Evolutionary conservation across 2,329 filamentous ascomycete species (phyloP), one percentile per base, ranked within the genome.

Genomic region (Lasiodiplodia theobromae): DNA sequence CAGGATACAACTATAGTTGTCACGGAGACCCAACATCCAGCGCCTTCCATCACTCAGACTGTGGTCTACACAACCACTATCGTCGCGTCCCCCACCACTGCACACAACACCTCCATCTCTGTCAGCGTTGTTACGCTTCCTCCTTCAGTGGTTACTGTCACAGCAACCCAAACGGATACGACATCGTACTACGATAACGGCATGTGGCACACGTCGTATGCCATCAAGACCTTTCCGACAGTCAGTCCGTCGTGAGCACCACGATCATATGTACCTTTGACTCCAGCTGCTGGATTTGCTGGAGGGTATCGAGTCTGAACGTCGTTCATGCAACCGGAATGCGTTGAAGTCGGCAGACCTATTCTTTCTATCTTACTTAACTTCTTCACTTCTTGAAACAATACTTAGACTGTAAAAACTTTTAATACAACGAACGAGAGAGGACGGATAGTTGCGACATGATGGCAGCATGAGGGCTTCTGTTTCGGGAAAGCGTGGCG

Each of bases 161-260:
- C 77, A 2, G 70, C 72, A 28, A 69, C 72, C n/a, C 57, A 60
- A 11, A 70, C 71, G 8, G 73, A 68, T 10, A 73, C 78, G 10
- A 79, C 77, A 2, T 71, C 77, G 40, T 83, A 80, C 74, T 83
- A 83, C 68, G 82, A 83, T 68, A 73, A 81, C 64, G 82, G 82
- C n/a, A 71, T 80, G 72, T 83, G 81, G 81, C 81, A 83, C 69
- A 83, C 82, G 6, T 74, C 69, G 25, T 83, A 83, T 70, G 72
- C 74, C 0, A 70, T 81, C 69, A 80, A 80, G 70, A 77, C 74
- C 10, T 77, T 25, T 31, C 31, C 65, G n/a, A 67, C 65, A 1
- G 21, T 51, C 25, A 40, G n/a, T 31, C 18, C 54, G 44, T 54
- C 70, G 51, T 18, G 54, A 63, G 44, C n/a, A 5, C n/a, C 7